Evolutionary conservation across 2,329 filamentous ascomycete species (phyloP).

Genomic region (Diplodia seriata): DNA sequence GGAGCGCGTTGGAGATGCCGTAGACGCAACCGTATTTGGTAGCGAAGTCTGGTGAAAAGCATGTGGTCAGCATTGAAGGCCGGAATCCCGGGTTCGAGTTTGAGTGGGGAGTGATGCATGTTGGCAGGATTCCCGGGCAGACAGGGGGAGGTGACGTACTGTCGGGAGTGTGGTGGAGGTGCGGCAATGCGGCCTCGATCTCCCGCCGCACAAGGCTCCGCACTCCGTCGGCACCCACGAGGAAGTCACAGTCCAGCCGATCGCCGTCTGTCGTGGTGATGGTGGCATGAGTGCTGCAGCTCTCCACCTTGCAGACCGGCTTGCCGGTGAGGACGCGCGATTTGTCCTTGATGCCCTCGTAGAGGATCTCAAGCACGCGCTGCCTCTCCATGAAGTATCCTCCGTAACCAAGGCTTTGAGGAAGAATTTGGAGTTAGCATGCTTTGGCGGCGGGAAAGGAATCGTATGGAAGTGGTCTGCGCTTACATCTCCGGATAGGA

Average conservation of each 20-base stretch:
- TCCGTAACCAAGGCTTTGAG: constrained; percentile 12
- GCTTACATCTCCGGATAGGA: not conserved
- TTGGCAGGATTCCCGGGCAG: constrained; percentile 14
- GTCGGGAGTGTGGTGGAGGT: constrained; percentile 6
- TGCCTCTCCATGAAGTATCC: constrained; percentile 40
- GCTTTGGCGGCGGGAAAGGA: no score
- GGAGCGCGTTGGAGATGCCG: constrained; percentile 10
- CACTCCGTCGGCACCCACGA: constrained; percentile 33
- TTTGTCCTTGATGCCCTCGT: constrained; percentile 39
- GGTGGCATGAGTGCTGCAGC: not conserved
- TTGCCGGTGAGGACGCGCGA: constrained; percentile 36
- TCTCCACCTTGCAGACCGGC: constrained; percentile 6
- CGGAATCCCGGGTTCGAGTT: no score
- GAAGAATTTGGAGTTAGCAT: not conserved
- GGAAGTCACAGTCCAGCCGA: constrained; percentile 27
- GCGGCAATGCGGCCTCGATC: constrained; percentile 27
- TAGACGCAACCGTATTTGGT: constrained; percentile 28
- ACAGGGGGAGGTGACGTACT: not conserved
- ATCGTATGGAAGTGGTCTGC: no score
- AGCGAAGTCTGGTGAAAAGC: constrained; percentile 23
- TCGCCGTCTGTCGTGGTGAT: constrained; percentile 25
- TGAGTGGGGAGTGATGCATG: not conserved
- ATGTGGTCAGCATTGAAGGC: constrained; percentile 15
- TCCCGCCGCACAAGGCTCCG: constrained; percentile 19
- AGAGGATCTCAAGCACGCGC: constrained; percentile 39